Percentiles rank a stretch among this genome's conserved stretches.
Evolutionary conservation across 768 basidiomycete genomes (phyloP).

Genomic region (Podaxis pistillaris): DNA sequence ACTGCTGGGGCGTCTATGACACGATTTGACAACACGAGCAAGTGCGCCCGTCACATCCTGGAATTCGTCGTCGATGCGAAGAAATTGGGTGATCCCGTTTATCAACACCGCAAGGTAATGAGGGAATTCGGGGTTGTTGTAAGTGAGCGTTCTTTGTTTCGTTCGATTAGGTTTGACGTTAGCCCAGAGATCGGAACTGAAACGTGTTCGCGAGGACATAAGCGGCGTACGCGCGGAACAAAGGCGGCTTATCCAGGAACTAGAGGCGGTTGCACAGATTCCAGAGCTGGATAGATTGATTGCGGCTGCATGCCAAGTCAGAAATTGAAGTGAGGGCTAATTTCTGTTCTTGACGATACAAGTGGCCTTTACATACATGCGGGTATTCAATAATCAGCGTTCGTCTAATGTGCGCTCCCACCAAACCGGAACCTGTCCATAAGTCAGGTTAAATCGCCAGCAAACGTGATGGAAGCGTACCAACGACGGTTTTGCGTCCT

Average conservation of each 20-base stretch:
- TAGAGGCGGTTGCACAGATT: neutral
- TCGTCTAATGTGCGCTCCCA: neutral
- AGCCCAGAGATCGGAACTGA: neutral
- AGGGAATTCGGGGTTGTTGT: neutral
- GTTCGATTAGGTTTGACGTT: too few species aligned
- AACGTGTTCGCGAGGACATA: neutral
- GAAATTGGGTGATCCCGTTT: neutral
- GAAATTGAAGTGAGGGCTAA: neutral
- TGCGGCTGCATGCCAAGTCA: neutral
- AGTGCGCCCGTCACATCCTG: neutral
- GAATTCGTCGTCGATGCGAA: neutral
- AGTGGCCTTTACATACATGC: neutral
- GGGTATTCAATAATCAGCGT: neutral
- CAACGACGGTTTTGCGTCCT: conserved; percentile 5
- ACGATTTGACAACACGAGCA: neutral
- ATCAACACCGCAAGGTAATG: conserved; percentile 3
- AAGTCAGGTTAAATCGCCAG: neutral
- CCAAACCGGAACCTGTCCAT: neutral
- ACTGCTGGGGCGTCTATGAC: neutral
- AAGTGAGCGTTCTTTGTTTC: neutral
- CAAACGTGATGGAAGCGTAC: neutral
- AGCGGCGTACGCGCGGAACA: neutral
- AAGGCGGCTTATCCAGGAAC: neutral
- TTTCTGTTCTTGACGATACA: too few species aligned
- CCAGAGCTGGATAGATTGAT: neutral